Percentiles rank a stretch among this genome's conserved stretches.
Conservation (phyloP, 164 flowering plant species). For the Taxillus chinensis region DNA sequence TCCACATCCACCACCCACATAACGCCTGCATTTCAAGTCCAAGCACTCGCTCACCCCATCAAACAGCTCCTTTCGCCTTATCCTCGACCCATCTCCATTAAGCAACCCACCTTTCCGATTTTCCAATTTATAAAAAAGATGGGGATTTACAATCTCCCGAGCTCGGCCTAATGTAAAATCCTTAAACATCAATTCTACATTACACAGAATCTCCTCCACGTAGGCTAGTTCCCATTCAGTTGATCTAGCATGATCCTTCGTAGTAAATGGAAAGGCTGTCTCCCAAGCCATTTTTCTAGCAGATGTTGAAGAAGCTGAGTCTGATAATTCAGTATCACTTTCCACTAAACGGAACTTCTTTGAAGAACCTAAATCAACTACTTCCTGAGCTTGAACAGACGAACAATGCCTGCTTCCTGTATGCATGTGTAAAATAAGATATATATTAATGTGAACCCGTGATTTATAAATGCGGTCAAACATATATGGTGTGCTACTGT, state of each 20-base stretch:
- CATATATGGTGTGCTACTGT: neutral
- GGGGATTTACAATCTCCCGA: constrained; percentile 40
- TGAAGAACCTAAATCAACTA: constrained; percentile 17
- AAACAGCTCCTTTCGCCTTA: constrained; percentile 41
- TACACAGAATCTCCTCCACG: constrained; percentile 39
- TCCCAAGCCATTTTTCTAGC: constrained; percentile 12
- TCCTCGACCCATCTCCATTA: constrained; percentile 17
- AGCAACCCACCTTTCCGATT: constrained; percentile 17
- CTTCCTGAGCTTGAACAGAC: constrained; percentile 35
- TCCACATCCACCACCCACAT: constrained; percentile 39
- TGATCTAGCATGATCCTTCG: constrained; percentile 8
- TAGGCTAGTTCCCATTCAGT: constrained; percentile 53
- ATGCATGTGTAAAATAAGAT: constrained; percentile 1
- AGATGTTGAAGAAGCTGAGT: constrained; percentile 71
- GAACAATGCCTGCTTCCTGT: constrained; percentile 50
- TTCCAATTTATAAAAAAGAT: constrained; percentile 62
- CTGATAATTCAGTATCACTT: constrained; percentile 56
- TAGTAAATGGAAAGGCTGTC: constrained; percentile 4
- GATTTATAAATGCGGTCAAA: neutral
- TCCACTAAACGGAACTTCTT: constrained; percentile 22
- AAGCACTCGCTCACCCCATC: constrained; percentile 69
- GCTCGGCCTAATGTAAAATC: constrained; percentile 48
- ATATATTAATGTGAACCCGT: neutral
- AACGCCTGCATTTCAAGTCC: constrained; percentile 48
- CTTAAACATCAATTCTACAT: constrained; percentile 44